Percentiles rank a stretch among this genome's conserved stretches.
These are phyloP conservation scores for Teunomyces funiuensis DNA, from an alignment of 805 yeast genomes.

Conservation along the genomic window DNA sequence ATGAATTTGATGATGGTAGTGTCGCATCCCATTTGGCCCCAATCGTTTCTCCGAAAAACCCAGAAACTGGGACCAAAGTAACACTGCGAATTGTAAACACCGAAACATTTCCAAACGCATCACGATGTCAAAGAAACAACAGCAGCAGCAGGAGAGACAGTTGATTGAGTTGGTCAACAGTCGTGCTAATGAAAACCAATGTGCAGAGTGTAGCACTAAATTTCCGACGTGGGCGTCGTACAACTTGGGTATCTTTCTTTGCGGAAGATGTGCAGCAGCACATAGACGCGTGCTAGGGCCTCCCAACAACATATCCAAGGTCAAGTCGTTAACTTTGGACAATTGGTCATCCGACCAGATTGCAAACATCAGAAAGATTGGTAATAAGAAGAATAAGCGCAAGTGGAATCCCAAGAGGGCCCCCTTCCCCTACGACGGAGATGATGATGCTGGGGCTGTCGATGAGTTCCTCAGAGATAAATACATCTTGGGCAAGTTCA, in stretches of 20 bases:
- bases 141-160: slow-evolving; percentile 47
- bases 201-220: slow-evolving; percentile 74
- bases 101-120: not conserved
- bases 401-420: slow-evolving; percentile 68
- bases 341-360: slow-evolving; percentile 63
- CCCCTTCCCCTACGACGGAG: slow-evolving; percentile 76
- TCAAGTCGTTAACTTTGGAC: slow-evolving; percentile 74
- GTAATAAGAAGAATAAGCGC: slow-evolving; percentile 59
- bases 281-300: slow-evolving; percentile 64
- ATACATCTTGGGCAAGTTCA: slow-evolving; percentile 62
- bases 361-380: slow-evolving; percentile 44
- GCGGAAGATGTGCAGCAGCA: slow-evolving; percentile 82
- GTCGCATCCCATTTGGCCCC: not conserved
- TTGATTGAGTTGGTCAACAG: slow-evolving; percentile 60
- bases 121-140: slow-evolving; percentile 37
- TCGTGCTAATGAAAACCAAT: slow-evolving; percentile 60
- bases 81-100: not conserved
- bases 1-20: not conserved
- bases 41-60: slow-evolving; percentile 2
- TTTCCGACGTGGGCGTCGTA: slow-evolving; percentile 62
- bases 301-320: slow-evolving; percentile 48
- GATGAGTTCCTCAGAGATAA: slow-evolving; percentile 65
- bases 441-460: slow-evolving; percentile 56
- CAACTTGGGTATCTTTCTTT: slow-evolving; percentile 65
- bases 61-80: slow-evolving; percentile 1